Evolutionary conservation across 2,329 filamentous ascomycete species (phyloP).

Genomic region (Fusarium hainanense): DNA sequence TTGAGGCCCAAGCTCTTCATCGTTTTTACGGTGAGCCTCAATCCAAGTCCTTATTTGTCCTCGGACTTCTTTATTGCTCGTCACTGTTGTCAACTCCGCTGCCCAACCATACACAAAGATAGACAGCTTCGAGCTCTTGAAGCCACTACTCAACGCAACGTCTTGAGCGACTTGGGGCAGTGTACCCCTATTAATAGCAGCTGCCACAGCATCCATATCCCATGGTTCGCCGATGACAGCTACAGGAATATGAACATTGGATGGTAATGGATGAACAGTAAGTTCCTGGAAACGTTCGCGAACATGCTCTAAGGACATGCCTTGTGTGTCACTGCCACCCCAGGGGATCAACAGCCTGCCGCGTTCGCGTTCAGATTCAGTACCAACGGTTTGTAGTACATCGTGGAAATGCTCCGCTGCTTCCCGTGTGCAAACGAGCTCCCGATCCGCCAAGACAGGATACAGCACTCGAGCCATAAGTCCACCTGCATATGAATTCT

Average conservation of each 20-base stretch:
- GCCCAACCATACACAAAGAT: slow-evolving; percentile 57
- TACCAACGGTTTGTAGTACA: slow-evolving; percentile 52
- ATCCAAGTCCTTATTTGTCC: slow-evolving; percentile 52
- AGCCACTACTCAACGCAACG: slow-evolving; percentile 47
- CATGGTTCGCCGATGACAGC: slow-evolving; percentile 46
- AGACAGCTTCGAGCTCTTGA: slow-evolving; percentile 53
- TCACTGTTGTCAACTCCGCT: slow-evolving; percentile 50
- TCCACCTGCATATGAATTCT: slow-evolving; percentile 45
- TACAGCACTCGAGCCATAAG: slow-evolving; percentile 53
- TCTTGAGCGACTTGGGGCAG: slow-evolving; percentile 52
- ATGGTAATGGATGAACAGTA: slow-evolving; percentile 49
- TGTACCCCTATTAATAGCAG: slow-evolving; percentile 39
- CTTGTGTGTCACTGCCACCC: slow-evolving; percentile 30
- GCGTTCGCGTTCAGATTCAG: slow-evolving; percentile 51
- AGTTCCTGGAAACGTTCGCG: slow-evolving; percentile 49
- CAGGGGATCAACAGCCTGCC: slow-evolving; percentile 51
- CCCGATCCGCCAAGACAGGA: slow-evolving; percentile 48
- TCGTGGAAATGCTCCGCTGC: slow-evolving; percentile 55
- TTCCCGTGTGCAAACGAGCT: slow-evolving; percentile 53
- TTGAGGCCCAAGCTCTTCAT: slow-evolving; percentile 48
- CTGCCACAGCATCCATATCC: slow-evolving; percentile 43
- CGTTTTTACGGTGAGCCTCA: slow-evolving; percentile 45
- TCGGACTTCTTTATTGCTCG: slow-evolving; percentile 56
- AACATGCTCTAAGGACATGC: slow-evolving; percentile 18
- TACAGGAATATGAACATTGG: slow-evolving; percentile 51